These are phyloP conservation scores for Hypoxylon sp. DNA, from an alignment of 2,329 filamentous ascomycete genomes.

Conservation along the genomic window DNA sequence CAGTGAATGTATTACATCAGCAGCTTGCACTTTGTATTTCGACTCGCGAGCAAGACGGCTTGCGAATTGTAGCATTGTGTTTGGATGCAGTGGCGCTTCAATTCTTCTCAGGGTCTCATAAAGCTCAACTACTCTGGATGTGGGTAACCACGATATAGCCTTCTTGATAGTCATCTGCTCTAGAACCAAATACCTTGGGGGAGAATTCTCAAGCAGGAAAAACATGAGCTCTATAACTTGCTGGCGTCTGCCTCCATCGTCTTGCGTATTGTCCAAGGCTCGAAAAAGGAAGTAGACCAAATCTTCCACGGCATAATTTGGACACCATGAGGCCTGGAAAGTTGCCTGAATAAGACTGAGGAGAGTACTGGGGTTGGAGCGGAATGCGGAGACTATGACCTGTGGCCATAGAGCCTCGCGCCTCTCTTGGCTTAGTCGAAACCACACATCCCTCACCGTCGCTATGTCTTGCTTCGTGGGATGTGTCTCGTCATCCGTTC, in stretches of 20 bases:
- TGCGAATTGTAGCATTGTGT: slow-evolving; percentile 66
- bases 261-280: slow-evolving; percentile 6
- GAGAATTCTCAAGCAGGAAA: slow-evolving; percentile 46
- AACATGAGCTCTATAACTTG: slow-evolving; percentile 40
- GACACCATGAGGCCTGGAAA: slow-evolving; percentile 51
- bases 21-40: slow-evolving; percentile 60
- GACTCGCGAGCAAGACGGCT: slow-evolving; percentile 60
- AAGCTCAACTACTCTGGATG: slow-evolving; percentile 34
- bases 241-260: slow-evolving; percentile 7
- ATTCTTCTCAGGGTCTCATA: slow-evolving; percentile 44
- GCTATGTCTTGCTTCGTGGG: slow-evolving; percentile 22
- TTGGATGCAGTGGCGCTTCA: slow-evolving; percentile 48
- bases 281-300: slow-evolving; percentile 47
- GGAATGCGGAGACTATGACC: slow-evolving; percentile 46
- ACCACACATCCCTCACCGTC: slow-evolving; percentile 49
- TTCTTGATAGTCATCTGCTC: slow-evolving; percentile 47
- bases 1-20: slow-evolving; percentile 61
- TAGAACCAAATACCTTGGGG: slow-evolving; percentile 48
- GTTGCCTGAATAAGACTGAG: slow-evolving; percentile 47
- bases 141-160: slow-evolving; percentile 30
- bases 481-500: slow-evolving; percentile 10
- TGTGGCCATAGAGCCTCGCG: slow-evolving; percentile 50
- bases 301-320: slow-evolving; percentile 54
- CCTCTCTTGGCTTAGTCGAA: slow-evolving; percentile 40
- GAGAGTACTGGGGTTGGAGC: slow-evolving; percentile 41